These are phyloP conservation scores for Lactarius pseudohatsudake DNA, from an alignment of 768 basidiomycete genomes.

Conservation along the genomic window DNA sequence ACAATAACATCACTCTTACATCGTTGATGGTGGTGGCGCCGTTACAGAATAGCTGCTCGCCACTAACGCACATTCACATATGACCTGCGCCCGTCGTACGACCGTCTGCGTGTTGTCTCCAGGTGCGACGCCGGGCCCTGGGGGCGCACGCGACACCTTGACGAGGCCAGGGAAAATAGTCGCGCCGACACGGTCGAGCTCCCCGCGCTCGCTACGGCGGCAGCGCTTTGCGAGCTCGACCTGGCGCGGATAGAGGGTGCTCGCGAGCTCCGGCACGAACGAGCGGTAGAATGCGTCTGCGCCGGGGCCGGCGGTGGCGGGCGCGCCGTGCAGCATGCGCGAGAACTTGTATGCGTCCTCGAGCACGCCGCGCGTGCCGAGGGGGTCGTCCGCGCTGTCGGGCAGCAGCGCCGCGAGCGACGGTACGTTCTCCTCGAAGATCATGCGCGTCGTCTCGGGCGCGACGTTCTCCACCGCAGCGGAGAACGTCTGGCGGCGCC, in stretches of 20 bases:
- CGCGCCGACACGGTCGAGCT: constrained; percentile 73
- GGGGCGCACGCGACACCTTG: constrained; percentile 58
- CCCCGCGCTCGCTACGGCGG: constrained; percentile 69
- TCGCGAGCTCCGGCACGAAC: constrained; percentile 82
- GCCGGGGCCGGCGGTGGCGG: constrained; percentile 47
- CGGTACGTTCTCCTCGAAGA: constrained; percentile 73
- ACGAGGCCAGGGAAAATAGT: constrained; percentile 88
- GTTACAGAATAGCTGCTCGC: constrained; percentile 23
- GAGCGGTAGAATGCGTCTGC: constrained; percentile 80
- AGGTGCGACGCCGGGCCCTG: constrained; percentile 38
- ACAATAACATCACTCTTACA: not conserved
- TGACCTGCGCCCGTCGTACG: constrained; percentile 80
- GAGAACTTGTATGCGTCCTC: constrained; percentile 77
- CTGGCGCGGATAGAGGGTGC: constrained; percentile 69
- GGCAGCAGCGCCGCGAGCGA: constrained; percentile 55
- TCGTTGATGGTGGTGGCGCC: not conserved
- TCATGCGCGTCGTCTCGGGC: constrained; percentile 62
- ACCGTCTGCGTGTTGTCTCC: constrained; percentile 65
- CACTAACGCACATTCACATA: constrained; percentile 79
- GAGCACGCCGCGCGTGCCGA: constrained; percentile 55
- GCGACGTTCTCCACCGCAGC: constrained; percentile 80
- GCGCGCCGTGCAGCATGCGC: constrained; percentile 80
- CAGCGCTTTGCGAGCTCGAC: constrained; percentile 86
- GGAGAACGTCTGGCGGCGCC: constrained; percentile 87
- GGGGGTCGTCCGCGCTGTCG: constrained; percentile 32